phyloP scores from a whole-genome alignment of 2,329 filamentous ascomycete species.

The Aspergillus vadensis region DNA sequence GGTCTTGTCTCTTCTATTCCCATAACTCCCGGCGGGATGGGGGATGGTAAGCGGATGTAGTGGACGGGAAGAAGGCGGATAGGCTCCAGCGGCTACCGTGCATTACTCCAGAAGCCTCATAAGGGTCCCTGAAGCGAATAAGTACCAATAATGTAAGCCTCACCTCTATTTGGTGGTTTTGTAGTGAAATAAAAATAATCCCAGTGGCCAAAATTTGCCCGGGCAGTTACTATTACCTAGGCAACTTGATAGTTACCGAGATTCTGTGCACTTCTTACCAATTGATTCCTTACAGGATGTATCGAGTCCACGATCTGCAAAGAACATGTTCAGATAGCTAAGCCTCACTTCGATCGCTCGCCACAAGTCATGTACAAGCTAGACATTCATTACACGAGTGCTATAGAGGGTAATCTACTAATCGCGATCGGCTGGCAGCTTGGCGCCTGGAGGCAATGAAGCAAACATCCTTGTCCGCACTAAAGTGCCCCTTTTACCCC shows the following conservation, averaged over 20 bases:
- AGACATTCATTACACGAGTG: no score
- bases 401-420: conserved; percentile 11
- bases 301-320: not conserved
- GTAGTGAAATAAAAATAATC: not conserved
- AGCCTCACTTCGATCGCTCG: not conserved
- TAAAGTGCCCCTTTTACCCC: conserved; percentile 18
- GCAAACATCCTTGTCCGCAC: conserved; percentile 2
- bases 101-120: not conserved
- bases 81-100: conserved; percentile 1
- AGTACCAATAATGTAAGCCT: not conserved
- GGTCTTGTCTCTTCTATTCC: not conserved
- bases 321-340: not conserved
- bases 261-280: not conserved
- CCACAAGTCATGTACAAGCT: not conserved
- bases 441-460: not conserved
- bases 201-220: not conserved
- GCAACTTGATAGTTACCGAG: not conserved
- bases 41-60: not conserved
- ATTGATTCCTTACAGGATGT: not conserved
- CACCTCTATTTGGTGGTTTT: not conserved
- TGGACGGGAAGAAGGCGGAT: not conserved
- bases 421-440: conserved; percentile 12
- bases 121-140: not conserved
- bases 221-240: not conserved
- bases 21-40: not conserved